Evolutionary conservation across 768 basidiomycete genomes (phyloP), one percentile per base, ranked within the genome.

Genomic region (Mycena rosella): DNA sequence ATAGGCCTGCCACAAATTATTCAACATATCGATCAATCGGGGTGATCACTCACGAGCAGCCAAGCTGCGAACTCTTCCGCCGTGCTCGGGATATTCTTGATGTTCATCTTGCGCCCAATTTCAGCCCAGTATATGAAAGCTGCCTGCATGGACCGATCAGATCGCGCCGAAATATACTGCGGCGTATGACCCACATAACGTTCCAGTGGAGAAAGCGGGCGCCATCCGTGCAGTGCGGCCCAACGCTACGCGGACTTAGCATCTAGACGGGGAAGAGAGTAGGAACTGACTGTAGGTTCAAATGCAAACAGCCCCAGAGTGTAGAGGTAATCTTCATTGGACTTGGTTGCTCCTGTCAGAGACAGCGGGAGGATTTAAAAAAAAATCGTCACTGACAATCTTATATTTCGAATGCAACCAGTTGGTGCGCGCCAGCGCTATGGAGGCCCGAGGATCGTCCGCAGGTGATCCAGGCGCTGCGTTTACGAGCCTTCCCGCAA

Each of bases 101-200:
- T 87, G 8, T 78, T 76, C 86, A 88, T 86, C 53, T 80, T 75
- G 44, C 72, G 71, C 5, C 86, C 86, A 17, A 87, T 79, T 67
- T 86, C 85, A 1, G 51, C 47, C 85, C 86, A 88, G 66, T 81
- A 82, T 1, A 82, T 73, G 61, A 76, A 86, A 29, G 72, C 78
- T 11, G 85, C 82, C 79, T 83, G 36, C 15, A 22, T 52, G 27
- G 32, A n/a, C 22, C 10, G 32, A 42, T 57, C 20, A 56, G 42
- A 60, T 22, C 27, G 20, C 1, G 30, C 10, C n/a, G n/a, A n/a
- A n/a, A 38, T 18, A 17, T 13, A 53, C 5, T 27, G 5, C 11
- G 22, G 5, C 3, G 15, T 0, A 0, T 38, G 17, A 72, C 76
- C 64, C 36, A 79, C 81, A 52, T 86, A 75, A 22, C 75, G 65